These are phyloP conservation scores for Gossypium turneri DNA, from an alignment of 345 rosid species.

Conservation along the genomic window DNA sequence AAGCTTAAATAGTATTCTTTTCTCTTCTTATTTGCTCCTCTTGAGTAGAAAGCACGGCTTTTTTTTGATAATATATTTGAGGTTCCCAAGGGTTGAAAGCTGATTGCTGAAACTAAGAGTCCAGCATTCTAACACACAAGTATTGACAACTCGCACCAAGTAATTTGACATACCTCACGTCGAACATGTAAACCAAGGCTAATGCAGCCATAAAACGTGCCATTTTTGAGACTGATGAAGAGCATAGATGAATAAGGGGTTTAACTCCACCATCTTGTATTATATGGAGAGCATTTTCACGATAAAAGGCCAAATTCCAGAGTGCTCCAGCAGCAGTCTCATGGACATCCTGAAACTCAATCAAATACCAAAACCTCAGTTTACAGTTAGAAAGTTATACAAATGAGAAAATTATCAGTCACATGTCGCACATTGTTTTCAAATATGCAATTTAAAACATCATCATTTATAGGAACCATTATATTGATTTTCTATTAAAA, in stretches of 20 bases:
- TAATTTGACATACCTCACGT: conserved; percentile 18
- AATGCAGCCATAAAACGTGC: conserved; percentile 87
- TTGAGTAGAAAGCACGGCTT: not conserved
- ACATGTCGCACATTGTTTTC: no score
- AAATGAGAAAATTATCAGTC: no score
- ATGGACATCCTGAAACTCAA: conserved; percentile 64
- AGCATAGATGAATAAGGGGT: conserved; percentile 69
- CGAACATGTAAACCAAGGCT: conserved; percentile 81
- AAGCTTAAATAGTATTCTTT: not conserved
- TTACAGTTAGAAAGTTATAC: not conserved
- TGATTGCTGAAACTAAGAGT: not conserved
- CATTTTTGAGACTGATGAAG: conserved; percentile 68
- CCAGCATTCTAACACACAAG: not conserved
- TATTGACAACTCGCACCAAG: not conserved
- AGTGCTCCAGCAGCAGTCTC: conserved; percentile 87
- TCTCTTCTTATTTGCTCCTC: not conserved
- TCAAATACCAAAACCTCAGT: not conserved
- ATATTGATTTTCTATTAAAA: no score
- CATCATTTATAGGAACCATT: no score
- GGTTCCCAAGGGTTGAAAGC: not conserved
- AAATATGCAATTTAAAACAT: no score
- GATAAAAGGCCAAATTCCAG: conserved; percentile 80
- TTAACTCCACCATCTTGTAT: conserved; percentile 81
- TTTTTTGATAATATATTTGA: not conserved
- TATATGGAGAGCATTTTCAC: conserved; percentile 71